Base-by-base conservation (phyloP, 345 rosid species). In the Clausena lansium region DNA sequence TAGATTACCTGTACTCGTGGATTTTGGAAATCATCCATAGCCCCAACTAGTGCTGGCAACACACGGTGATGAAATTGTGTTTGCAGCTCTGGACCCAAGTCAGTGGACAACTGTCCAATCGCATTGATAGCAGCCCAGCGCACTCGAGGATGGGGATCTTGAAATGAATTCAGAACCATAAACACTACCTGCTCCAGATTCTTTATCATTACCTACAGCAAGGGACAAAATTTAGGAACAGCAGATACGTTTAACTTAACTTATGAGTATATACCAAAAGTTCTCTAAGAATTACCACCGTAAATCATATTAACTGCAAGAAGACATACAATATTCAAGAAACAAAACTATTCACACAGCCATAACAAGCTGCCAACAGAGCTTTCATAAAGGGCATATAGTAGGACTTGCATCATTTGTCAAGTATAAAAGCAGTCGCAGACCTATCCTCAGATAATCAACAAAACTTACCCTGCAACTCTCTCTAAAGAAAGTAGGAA, bases 61-160 rank as follows among this genome's bases (percentile, higher is more conserved):
- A 91, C 90, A 36, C 84, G 82, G 11, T 85, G 90, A 72, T 91
- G 88, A 81, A 83, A 89, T 74, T 89, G 89, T 45, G 78, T 80
- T 86, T 91, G 94, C 85, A 91, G 83, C n/a, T 86, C 91, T 36
- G 94, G 92, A 71, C 94, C 94, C 81, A 91, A 84, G 79, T 91
- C 94, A 1, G 92, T 89, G 39, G 92, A 91, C 83, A 91, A 78
- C 78, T 91, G 94, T 28, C 94, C 94, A 62, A 91, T 84, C 27
- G 94, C 92, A 85, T 91, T 91, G 28, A 91, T 89, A 74, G 94
- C 94, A 67, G 94, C 94, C 94, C 94, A 91, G 57, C 89, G 87
- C 35, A 86, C 94, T 30, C 94, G 92, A 3, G 92, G 89, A 83
- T 89, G 90, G 35, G 92, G 89, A 84, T 91, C 87, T 55, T 82